Evolutionary conservation across 148 eudicot genomes (phyloP).

Genomic region (Agrostemma githago): DNA sequence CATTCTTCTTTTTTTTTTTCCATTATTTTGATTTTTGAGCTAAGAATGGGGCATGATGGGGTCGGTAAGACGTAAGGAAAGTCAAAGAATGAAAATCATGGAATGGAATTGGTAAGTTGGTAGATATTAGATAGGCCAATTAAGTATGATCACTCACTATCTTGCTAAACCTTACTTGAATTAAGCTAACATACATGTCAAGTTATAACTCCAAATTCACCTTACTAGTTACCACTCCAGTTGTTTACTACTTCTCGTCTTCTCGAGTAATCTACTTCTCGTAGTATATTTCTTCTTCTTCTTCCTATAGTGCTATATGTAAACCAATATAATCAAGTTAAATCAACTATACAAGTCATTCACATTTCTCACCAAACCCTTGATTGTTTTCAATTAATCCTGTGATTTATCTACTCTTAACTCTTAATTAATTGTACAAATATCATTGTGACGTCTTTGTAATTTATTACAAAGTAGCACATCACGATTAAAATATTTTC

Average conservation of each 20-base stretch:
- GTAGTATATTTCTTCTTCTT: too few relatives aligned
- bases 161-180: neutral
- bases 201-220: neutral
- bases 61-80: neutral
- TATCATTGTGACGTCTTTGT: too few relatives aligned
- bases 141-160: neutral
- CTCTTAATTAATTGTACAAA: too few relatives aligned
- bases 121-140: neutral
- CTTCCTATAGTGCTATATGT: too few relatives aligned
- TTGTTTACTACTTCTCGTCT: neutral
- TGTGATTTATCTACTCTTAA: neutral
- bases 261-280: too few relatives aligned
- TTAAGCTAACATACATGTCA: neutral
- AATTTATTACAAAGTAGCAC: too few relatives aligned
- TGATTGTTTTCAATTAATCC: neutral
- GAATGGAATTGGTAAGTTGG: constrained; percentile 14
- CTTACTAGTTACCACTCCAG: neutral
- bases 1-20: too few relatives aligned
- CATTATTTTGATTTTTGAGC: too few relatives aligned
- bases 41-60: neutral
- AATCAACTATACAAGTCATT: neutral
- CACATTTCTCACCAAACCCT: neutral
- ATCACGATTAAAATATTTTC: too few relatives aligned
- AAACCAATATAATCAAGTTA: neutral
- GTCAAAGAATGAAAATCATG: neutral